Conservation (phyloP, 306 rosid genomes). For the Dalbergia cultrata region DNA sequence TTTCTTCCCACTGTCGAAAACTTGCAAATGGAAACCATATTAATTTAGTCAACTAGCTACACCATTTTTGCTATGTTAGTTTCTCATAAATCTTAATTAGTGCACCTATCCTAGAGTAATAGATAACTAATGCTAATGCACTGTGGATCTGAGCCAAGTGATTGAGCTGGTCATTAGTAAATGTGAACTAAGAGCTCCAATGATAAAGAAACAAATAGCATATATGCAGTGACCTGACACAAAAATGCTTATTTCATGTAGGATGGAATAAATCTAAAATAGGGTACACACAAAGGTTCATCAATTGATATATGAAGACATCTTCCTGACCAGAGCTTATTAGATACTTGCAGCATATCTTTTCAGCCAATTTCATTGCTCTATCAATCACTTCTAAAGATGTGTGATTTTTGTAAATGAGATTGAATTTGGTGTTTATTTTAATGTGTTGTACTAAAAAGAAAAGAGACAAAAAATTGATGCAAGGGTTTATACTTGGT, state of each 20-base stretch:
- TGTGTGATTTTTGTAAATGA: too few species aligned
- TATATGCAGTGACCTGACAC: neutral
- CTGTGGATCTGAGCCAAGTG: neutral
- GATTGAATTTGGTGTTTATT: too few species aligned
- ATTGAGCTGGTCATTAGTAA: neutral
- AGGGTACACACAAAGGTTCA: neutral
- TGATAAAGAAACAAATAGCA: neutral
- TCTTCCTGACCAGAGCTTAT: neutral
- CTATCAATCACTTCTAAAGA: too few species aligned
- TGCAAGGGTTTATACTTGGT: too few species aligned
- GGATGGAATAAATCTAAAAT: neutral
- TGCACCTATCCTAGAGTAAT: neutral
- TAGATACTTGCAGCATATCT: neutral
- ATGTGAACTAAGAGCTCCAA: neutral
- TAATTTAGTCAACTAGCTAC: neutral
- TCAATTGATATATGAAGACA: neutral
- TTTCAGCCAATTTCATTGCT: neutral
- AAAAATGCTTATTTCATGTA: neutral
- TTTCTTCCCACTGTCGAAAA: slow-evolving; percentile 40
- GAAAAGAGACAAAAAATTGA: too few species aligned
- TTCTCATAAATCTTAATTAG: neutral
- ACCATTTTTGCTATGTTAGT: neutral
- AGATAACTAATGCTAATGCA: neutral
- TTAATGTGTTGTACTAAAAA: too few species aligned
- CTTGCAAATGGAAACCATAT: slow-evolving; percentile 8